Evolutionary conservation across 768 basidiomycete species (phyloP).

Genomic region (Suillus placidus): DNA sequence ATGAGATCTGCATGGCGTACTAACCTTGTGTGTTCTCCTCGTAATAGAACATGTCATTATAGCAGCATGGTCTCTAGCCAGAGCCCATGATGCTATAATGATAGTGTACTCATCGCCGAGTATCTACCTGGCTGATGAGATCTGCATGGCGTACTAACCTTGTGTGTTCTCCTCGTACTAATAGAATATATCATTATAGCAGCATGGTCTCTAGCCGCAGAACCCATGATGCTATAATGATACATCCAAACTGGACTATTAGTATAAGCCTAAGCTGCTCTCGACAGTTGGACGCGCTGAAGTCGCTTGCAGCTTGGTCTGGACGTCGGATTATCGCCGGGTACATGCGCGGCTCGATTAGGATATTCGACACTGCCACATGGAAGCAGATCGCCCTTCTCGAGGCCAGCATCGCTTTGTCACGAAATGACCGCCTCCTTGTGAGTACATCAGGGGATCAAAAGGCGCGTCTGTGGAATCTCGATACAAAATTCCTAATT

Average conservation of each 20-base stretch:
- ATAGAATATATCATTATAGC: too few species aligned
- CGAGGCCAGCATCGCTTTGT: constrained; percentile 28
- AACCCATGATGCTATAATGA: too few species aligned
- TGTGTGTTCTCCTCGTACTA: constrained; percentile 12
- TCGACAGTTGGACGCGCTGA: not conserved
- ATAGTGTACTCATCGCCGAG: not conserved
- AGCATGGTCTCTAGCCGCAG: too few species aligned
- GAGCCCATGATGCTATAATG: too few species aligned
- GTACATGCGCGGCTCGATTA: not conserved
- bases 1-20: not conserved
- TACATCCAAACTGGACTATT: too few species aligned
- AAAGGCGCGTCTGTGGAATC: constrained; percentile 34
- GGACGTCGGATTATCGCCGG: not conserved
- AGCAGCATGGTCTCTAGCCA: too few species aligned
- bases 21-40: constrained; percentile 10
- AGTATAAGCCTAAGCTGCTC: too few species aligned
- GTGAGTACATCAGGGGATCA: constrained; percentile 34
- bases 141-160: not conserved
- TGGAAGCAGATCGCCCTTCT: constrained; percentile 10
- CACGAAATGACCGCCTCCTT: constrained; percentile 29
- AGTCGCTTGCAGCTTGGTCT: not conserved
- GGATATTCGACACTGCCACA: not conserved
- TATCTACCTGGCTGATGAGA: not conserved
- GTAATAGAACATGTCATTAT: not conserved
- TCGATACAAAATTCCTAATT: constrained; percentile 22